These are phyloP conservation scores for Microglena sp. DNA, from an alignment of 139 green algal genomes.

Conservation along the genomic window DNA sequence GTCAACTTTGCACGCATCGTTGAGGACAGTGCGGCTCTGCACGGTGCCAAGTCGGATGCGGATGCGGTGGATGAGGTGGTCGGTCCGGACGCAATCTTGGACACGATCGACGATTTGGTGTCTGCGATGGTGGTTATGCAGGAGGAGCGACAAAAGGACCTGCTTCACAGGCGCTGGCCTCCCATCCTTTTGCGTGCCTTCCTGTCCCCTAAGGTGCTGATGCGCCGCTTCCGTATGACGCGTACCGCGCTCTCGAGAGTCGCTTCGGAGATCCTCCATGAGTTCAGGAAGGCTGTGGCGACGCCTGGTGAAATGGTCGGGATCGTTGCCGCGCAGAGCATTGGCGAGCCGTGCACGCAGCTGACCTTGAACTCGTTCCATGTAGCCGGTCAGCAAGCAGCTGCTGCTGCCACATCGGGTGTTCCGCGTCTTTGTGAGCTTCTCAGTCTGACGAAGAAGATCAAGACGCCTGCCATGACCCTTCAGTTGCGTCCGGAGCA, in stretches of 20 bases:
- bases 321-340: background rate
- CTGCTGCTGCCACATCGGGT: constrained; percentile 70
- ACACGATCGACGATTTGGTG: background rate
- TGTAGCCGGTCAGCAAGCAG: constrained; percentile 54
- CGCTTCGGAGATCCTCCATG: background rate
- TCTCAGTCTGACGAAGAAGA: constrained; percentile 87
- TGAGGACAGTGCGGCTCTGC: background rate
- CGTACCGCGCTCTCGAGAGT: background rate
- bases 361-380: constrained; percentile 46
- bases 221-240: background rate
- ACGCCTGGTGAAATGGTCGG: background rate
- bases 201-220: background rate
- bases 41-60: background rate
- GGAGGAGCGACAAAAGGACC: background rate
- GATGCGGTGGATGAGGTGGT: too few relatives aligned
- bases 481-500: too few relatives aligned
- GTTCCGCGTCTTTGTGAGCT: constrained; percentile 91
- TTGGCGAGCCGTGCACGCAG: constrained; percentile 44
- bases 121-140: background rate
- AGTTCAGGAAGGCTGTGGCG: background rate
- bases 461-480: constrained; percentile 81
- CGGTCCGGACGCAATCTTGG: background rate
- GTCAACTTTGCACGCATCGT: background rate
- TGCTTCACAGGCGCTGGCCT: background rate
- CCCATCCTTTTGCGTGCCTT: background rate